Evolutionary conservation across 129 eudicot genomes (phyloP).

Genomic region (Flaveria ramosissima): DNA sequence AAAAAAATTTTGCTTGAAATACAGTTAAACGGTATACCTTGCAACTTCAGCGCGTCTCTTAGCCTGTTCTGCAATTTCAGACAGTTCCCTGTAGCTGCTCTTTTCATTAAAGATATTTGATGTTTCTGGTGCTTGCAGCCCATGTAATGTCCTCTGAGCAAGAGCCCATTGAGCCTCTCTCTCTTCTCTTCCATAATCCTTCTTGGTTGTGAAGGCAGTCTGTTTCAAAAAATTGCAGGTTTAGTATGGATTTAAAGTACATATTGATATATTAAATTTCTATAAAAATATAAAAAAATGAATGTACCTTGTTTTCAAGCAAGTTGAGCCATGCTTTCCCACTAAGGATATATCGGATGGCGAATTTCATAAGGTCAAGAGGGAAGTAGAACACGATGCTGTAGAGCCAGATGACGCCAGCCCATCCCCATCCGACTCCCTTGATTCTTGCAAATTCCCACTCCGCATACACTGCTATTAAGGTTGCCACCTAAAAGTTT

Average conservation of each 20-base stretch:
- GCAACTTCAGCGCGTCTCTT: constrained; percentile 97
- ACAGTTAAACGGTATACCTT: constrained; percentile 43
- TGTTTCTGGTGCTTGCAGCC: constrained; percentile 83
- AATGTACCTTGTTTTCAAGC: constrained; percentile 79
- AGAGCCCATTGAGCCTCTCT: constrained; percentile 99
- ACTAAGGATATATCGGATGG: constrained; percentile 72
- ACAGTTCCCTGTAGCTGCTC: constrained; percentile 84
- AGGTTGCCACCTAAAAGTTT: constrained; percentile 71
- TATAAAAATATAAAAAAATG: not conserved
- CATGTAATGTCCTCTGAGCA: constrained; percentile 95
- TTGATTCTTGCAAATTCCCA: constrained; percentile 86
- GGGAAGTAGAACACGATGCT: constrained; percentile 83
- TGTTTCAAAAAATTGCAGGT: constrained; percentile 30
- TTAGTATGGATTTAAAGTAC: not conserved
- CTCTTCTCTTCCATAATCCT: constrained; percentile 95
- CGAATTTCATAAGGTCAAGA: constrained; percentile 75
- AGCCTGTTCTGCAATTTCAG: constrained; percentile 97
- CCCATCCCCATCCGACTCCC: constrained; percentile 99
- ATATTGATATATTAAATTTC: not conserved
- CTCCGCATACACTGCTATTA: constrained; percentile 86
- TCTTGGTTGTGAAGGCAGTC: constrained; percentile 98
- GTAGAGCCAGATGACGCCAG: constrained; percentile 92
- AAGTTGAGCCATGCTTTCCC: constrained; percentile 89
- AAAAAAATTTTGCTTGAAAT: not conserved
- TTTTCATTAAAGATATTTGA: constrained; percentile 75